Conservation (phyloP, 208 protist genomes). For the Entamoeba invadens region DNA sequence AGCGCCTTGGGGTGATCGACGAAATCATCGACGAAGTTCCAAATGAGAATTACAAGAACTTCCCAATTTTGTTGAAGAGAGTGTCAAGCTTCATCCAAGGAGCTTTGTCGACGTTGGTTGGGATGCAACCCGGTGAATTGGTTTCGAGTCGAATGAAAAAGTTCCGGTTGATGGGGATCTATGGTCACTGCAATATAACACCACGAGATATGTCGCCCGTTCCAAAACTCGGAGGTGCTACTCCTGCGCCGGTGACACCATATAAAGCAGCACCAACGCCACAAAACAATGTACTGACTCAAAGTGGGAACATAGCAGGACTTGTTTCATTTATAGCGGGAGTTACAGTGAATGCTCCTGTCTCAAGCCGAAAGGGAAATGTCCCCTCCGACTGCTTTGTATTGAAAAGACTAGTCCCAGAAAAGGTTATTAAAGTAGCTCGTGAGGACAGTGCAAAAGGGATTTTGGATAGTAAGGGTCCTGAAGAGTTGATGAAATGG, state of each 20-base stretch:
- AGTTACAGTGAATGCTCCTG: not conserved
- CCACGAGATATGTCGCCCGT: not conserved
- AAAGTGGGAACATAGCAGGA: not conserved
- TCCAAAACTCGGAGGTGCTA: not conserved
- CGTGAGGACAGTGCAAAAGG: not conserved
- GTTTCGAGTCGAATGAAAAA: not conserved
- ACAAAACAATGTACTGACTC: not conserved
- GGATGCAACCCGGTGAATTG: not conserved
- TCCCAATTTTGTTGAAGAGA: not conserved
- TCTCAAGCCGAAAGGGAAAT: not conserved
- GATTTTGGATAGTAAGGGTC: conserved; percentile 15
- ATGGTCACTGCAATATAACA: not conserved
- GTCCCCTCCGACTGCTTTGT: not conserved
- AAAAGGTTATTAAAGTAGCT: not conserved
- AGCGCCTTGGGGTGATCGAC: not conserved
- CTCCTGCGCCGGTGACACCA: not conserved
- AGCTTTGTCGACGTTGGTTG: not conserved
- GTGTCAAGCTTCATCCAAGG: not conserved
- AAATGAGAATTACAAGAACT: not conserved
- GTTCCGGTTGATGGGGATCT: not conserved
- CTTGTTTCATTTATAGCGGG: not conserved
- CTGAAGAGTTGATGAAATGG: conserved; percentile 17
- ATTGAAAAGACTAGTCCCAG: not conserved
- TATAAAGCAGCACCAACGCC: not conserved
- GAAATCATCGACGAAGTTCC: not conserved